Percentiles rank a stretch among this genome's conserved stretches.
phyloP scores from a whole-genome alignment of 345 rosid genomes.

The Salix viminalis region DNA sequence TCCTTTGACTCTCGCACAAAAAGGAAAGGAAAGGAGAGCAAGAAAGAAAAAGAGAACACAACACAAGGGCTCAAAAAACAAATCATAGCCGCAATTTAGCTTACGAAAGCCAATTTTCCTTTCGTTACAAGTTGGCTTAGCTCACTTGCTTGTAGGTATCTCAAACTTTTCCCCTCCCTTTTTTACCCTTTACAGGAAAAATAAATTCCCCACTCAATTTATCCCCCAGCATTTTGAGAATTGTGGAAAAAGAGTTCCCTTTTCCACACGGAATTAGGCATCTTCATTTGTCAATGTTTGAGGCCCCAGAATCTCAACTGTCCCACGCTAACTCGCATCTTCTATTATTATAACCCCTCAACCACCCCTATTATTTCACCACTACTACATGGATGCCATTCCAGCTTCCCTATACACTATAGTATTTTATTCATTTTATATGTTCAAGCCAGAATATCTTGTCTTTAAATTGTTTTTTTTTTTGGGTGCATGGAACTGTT shows the following conservation, averaged over 20 bases:
- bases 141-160: slow-evolving; percentile 34
- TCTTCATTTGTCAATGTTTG: slow-evolving; percentile 48
- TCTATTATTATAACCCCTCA: slow-evolving; percentile 2
- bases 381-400: slow-evolving; percentile 7
- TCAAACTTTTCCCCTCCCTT: not conserved
- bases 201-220: not conserved
- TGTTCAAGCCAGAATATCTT: not conserved
- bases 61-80: not conserved
- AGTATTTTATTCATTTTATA: not conserved
- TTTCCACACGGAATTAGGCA: slow-evolving; percentile 42
- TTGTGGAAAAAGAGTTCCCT: slow-evolving; percentile 34
- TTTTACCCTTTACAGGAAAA: not conserved
- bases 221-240: not conserved
- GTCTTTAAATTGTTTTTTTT: not conserved
- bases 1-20: slow-evolving; percentile 41
- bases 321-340: slow-evolving; percentile 36
- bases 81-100: slow-evolving; percentile 46
- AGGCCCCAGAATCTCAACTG: slow-evolving; percentile 50
- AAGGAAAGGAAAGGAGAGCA: not conserved
- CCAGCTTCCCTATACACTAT: not conserved
- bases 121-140: slow-evolving; percentile 23
- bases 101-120: slow-evolving; percentile 32
- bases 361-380: not conserved
- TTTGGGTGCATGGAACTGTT: slow-evolving; percentile 1
- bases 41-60: not conserved